Conservation (phyloP, 208 protist species). For the Leishmania guyanensis region DNA sequence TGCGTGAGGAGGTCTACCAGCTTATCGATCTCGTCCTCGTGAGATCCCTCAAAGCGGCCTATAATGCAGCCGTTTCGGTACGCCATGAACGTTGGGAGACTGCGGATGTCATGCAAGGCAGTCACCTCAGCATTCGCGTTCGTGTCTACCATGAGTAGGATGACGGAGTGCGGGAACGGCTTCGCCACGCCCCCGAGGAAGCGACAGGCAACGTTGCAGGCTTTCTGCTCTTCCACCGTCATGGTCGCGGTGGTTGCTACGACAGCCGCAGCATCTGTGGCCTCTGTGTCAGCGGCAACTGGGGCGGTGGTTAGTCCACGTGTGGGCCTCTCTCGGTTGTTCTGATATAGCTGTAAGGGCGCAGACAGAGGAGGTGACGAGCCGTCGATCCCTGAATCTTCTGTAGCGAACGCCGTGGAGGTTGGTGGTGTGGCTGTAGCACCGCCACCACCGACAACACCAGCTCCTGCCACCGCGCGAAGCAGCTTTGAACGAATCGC, state of each 20-base stretch:
- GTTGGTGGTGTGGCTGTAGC: not conserved
- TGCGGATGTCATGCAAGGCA: slow-evolving; percentile 84
- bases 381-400: not conserved
- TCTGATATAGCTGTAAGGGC: not conserved
- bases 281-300: not conserved
- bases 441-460: not conserved
- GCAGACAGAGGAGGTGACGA: not conserved
- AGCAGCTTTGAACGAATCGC: slow-evolving; percentile 54
- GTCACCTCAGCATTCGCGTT: slow-evolving; percentile 69
- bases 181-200: slow-evolving; percentile 24
- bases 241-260: slow-evolving; percentile 4
- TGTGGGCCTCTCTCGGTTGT: not conserved
- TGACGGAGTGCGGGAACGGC: slow-evolving; percentile 17
- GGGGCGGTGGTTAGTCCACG: not conserved
- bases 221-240: slow-evolving; percentile 22
- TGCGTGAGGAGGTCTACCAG: slow-evolving; percentile 39
- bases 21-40: slow-evolving; percentile 57
- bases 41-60: slow-evolving; percentile 68
- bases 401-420: not conserved
- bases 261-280: not conserved
- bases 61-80: slow-evolving; percentile 74
- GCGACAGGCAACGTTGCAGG: slow-evolving; percentile 29
- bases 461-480: slow-evolving; percentile 27
- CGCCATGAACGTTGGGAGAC: slow-evolving; percentile 85
- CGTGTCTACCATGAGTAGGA: slow-evolving; percentile 79